Conservation (phyloP, 1,284 basidiomycete genomes). For the Polyporus tsugae region DNA sequence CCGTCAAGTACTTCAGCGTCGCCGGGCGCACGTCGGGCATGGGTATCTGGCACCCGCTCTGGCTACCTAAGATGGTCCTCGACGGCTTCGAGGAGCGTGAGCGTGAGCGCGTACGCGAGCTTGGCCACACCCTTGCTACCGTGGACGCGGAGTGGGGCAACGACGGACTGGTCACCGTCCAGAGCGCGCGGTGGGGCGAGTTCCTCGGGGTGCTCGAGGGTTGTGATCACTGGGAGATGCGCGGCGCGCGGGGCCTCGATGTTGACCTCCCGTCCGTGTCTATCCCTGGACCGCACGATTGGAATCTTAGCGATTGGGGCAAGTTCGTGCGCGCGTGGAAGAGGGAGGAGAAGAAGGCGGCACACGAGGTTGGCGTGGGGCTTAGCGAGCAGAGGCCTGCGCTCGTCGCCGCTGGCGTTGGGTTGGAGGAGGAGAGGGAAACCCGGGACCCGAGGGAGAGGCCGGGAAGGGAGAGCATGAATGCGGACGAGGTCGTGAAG, state of each 20-base stretch:
- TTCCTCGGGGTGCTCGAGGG: conserved; percentile 92
- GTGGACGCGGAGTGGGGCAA: conserved; percentile 81
- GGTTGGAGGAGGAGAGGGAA: conserved; percentile 14
- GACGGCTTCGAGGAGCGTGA: conserved; percentile 78
- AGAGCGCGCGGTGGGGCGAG: conserved; percentile 92
- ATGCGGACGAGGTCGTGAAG: conserved; percentile 66
- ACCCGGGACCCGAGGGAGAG: conserved; percentile 21
- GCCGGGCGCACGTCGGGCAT: conserved; percentile 81
- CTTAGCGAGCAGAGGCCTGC: conserved; percentile 36
- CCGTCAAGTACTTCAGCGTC: conserved; percentile 92
- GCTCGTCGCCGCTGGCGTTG: conserved; percentile 11
- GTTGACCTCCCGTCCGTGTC: conserved; percentile 59
- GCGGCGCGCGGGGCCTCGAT: conserved; percentile 79
- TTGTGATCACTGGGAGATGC: conserved; percentile 96
- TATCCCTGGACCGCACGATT: conserved; percentile 57
- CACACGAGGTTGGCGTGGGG: conserved; percentile 36
- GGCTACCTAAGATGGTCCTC: conserved; percentile 94
- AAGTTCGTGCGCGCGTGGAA: conserved; percentile 66
- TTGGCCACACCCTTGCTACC: conserved; percentile 32
- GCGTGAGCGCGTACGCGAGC: conserved; percentile 46
- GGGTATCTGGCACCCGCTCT: conserved; percentile 92
- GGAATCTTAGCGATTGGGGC: conserved; percentile 69
- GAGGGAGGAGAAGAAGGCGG: conserved; percentile 55
- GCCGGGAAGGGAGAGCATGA: conserved; percentile 39
- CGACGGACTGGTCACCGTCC: conserved; percentile 92